Percentiles rank a stretch among this genome's conserved stretches.
Conservation (phyloP, 148 eudicot genomes). For the Nepenthes mirabilis region DNA sequence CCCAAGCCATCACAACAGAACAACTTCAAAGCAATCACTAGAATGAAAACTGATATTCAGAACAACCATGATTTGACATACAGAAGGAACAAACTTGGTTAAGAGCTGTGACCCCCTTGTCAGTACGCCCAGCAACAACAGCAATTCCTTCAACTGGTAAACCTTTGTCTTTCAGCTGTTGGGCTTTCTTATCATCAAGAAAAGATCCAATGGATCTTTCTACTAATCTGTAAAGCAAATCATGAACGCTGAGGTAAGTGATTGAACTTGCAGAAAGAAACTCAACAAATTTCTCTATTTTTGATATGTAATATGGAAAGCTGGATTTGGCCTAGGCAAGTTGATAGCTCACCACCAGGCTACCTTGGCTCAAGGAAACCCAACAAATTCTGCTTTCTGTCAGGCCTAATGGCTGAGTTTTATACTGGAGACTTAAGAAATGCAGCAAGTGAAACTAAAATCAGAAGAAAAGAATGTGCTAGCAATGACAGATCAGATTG, state of each 20-base stretch:
- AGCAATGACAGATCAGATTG: no score
- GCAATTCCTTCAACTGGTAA: conserved; percentile 66
- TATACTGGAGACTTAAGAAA: no score
- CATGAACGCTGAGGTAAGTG: no score
- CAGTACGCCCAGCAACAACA: conserved; percentile 91
- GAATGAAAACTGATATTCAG: conserved; percentile 1
- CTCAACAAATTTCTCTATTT: not conserved
- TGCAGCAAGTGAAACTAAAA: no score
- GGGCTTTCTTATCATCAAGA: conserved; percentile 76
- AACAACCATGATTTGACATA: conserved; percentile 26
- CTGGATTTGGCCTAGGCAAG: no score
- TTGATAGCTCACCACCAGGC: no score
- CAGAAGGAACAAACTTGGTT: conserved; percentile 94
- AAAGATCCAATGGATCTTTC: conserved; percentile 69
- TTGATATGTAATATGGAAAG: not conserved
- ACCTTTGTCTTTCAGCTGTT: conserved; percentile 57
- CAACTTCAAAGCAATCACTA: no score
- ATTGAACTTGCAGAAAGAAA: not conserved
- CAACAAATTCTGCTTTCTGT: no score
- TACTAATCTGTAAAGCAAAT: conserved; percentile 32
- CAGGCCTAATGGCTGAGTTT: no score
- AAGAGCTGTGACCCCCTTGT: conserved; percentile 89
- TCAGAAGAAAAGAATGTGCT: no score
- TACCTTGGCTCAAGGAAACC: no score
- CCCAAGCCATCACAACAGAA: no score